Evolutionary conservation across 371 early-diverging fungal genomes (phyloP), one percentile per base, ranked within the genome.

Genomic region (Mucor circinelloides): DNA sequence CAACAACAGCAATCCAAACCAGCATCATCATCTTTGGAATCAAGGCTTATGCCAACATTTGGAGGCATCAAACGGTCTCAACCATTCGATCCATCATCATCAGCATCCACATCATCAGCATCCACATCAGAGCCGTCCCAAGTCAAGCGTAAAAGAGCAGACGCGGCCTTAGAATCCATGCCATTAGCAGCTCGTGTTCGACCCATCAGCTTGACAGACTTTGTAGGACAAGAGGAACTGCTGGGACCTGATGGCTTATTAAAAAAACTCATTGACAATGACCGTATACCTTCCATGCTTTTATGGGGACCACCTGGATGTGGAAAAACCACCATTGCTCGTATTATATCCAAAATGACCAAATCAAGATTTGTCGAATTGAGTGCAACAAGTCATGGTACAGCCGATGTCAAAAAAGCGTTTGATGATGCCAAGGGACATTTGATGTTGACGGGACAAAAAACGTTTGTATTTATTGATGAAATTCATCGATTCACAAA

Each of bases 401-500:
- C 89, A 1, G 79, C 85, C 0, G 95, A 94, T 77, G 73, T 76
- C 21, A 80, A 81, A 67, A 90, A 91, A 63, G 89, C 85, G 13
- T 85, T 90, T 50, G 94, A 93, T 0, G 92, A 93, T 25, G 93
- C 93, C 4, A 81, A 79, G 34, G 85, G 85, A 10, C 78, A 85
- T 30, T 65, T 77, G 25, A 67, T 72, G 7, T 75, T 91, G 36
- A 84, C 89, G 0, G 83, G 84, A 3, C 88, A 84, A 71, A 84
- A 88, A 44, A 89, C 93, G 0, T 88, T 96, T 42, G 64, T 96
- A 9, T 94, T 96, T 71, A 70, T 94, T 23, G 95, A 95, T 72
- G 95, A 96, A 67, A 94, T 96, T 25, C 96, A 96, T 79, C 83
- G 95, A 23, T 95, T 94, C 66, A 94, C 90, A 21, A 94, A 93